phyloP scores from a whole-genome alignment of 2,329 filamentous ascomycete genomes.

The Fusarium sp. region DNA sequence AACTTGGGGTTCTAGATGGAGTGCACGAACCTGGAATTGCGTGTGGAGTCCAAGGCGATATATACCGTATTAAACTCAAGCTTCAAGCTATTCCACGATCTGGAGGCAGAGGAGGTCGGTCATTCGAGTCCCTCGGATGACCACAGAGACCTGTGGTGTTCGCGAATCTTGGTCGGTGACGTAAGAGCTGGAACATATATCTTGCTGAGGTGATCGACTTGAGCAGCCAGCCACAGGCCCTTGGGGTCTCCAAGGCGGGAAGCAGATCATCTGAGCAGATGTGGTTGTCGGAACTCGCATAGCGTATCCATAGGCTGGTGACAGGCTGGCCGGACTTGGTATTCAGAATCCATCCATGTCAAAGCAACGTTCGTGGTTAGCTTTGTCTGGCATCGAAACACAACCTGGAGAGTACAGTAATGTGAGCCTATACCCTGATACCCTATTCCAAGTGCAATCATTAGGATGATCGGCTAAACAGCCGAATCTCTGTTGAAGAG shows the following conservation, averaged over 20 bases:
- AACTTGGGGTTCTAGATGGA: slow-evolving; percentile 21
- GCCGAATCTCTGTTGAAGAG: not conserved
- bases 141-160: not conserved
- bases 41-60: not conserved
- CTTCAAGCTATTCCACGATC: not conserved
- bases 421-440: slow-evolving; percentile 4
- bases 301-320: slow-evolving; percentile 2
- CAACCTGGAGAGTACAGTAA: slow-evolving; percentile 6
- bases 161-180: slow-evolving; percentile 1
- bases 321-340: slow-evolving; percentile 12
- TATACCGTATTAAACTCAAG: not conserved
- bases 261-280: not conserved
- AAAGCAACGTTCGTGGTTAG: slow-evolving; percentile 28
- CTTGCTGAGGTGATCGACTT: not conserved
- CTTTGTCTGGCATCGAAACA: slow-evolving; percentile 38
- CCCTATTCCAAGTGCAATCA: not conserved
- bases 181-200: slow-evolving; percentile 4
- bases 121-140: not conserved
- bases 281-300: slow-evolving; percentile 7
- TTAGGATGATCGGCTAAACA: not conserved
- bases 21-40: slow-evolving; percentile 2
- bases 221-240: not conserved
- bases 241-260: not conserved
- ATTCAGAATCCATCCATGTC: not conserved
- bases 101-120: too few relatives aligned